Conservation (phyloP, 768 basidiomycete genomes). For the Daedalea quercina region DNA sequence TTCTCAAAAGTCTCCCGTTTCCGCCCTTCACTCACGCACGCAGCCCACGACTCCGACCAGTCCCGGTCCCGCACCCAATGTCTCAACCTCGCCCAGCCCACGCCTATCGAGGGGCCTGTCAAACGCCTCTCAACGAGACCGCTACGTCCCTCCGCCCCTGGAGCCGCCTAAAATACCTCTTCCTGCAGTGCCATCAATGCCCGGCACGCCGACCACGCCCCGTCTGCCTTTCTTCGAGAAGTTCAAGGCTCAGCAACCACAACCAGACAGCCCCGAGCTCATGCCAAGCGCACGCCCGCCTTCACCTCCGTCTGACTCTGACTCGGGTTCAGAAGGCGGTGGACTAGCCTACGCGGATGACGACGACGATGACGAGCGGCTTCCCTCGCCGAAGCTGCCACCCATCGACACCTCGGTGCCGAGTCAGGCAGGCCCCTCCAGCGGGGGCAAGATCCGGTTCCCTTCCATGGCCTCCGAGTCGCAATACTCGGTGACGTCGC, state of each 20-base stretch:
- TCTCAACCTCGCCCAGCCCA: constrained; percentile 14
- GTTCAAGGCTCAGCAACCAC: constrained; percentile 30
- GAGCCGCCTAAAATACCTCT: constrained; percentile 18
- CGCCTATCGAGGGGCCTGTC: constrained; percentile 8
- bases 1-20: constrained; percentile 20
- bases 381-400: constrained; percentile 9
- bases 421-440: constrained; percentile 1
- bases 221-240: constrained; percentile 55
- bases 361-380: constrained; percentile 7
- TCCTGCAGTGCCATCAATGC: constrained; percentile 3
- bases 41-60: constrained; percentile 15
- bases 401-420: constrained; percentile 5
- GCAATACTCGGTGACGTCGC: constrained; percentile 13
- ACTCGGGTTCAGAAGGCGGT: constrained; percentile 9
- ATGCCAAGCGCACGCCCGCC: not conserved
- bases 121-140: constrained; percentile 8
- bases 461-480: constrained; percentile 24
- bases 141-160: constrained; percentile 16
- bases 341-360: constrained; percentile 16
- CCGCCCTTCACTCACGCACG: constrained; percentile 8
- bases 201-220: constrained; percentile 16
- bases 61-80: constrained; percentile 4
- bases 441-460: constrained; percentile 26
- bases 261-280: constrained; percentile 10
- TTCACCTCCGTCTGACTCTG: not conserved